These are phyloP conservation scores for Pseudogymnoascus sp. DNA, from an alignment of 2,329 filamentous ascomycete genomes.

Conservation along the genomic window DNA sequence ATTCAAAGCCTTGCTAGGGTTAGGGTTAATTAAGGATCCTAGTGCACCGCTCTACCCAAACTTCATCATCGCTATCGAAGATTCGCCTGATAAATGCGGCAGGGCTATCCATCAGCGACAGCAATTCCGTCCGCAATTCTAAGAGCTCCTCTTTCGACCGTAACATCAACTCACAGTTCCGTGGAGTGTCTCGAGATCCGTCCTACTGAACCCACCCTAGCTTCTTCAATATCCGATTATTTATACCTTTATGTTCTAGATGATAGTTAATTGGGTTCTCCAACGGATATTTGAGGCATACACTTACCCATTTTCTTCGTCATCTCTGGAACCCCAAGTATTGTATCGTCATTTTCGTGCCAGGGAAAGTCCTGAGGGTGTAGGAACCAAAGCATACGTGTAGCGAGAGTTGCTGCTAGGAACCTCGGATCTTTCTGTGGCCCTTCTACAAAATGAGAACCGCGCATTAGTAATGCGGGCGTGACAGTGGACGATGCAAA, in stretches of 20 bases:
- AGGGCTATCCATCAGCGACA: slow-evolving; percentile 7
- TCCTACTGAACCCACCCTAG: not conserved
- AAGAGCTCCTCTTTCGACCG: not conserved
- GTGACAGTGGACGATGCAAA: not conserved
- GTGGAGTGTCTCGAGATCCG: not conserved
- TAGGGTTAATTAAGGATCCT: not conserved
- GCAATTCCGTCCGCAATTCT: not conserved
- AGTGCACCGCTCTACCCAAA: not conserved
- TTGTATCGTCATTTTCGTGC: not conserved
- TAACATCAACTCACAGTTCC: not conserved
- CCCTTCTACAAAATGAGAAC: not conserved
- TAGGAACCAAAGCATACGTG: slow-evolving; percentile 10
- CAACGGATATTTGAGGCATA: not conserved
- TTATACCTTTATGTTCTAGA: slow-evolving; percentile 5
- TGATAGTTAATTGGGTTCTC: not conserved
- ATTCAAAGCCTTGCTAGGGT: not conserved
- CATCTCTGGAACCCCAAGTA: slow-evolving; percentile 1
- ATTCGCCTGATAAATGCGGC: not conserved
- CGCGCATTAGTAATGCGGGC: not conserved
- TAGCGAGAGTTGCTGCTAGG: not conserved
- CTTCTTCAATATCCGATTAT: not conserved
- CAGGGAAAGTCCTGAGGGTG: not conserved
- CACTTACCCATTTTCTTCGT: not conserved
- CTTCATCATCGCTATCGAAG: not conserved
- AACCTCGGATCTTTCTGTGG: not conserved